Percentiles rank a stretch among this genome's conserved stretches.
phyloP scores from a whole-genome alignment of 352 stramenopile species.

The Globisporangium nunn region DNA sequence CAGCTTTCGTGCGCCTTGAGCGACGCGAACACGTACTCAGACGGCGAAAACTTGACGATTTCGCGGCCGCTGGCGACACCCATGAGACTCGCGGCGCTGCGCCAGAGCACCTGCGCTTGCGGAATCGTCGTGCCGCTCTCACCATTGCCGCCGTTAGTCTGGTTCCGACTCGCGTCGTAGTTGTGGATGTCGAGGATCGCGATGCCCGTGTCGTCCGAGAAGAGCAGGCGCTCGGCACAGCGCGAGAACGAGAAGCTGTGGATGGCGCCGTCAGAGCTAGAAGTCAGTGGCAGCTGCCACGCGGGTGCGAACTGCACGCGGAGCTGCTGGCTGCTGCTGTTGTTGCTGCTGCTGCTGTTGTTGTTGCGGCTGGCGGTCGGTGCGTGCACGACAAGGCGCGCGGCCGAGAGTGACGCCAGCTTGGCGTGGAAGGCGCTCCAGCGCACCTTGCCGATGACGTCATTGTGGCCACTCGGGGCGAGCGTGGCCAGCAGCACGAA shows the following conservation, averaged over 20 bases:
- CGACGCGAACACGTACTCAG: constrained; percentile 55
- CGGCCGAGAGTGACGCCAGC: constrained; percentile 61
- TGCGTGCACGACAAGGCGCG: constrained; percentile 58
- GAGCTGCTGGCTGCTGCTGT: neutral
- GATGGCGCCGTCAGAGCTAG: constrained; percentile 13
- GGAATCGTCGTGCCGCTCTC: constrained; percentile 6
- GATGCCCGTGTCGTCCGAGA: constrained; percentile 36
- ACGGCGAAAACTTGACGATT: constrained; percentile 74
- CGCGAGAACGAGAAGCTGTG: constrained; percentile 58
- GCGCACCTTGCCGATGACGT: constrained; percentile 53
- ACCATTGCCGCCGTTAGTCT: neutral
- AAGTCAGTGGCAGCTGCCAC: constrained; percentile 35
- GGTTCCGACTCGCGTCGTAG: constrained; percentile 2
- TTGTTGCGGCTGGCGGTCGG: constrained; percentile 20
- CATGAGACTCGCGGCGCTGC: constrained; percentile 10
- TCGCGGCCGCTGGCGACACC: constrained; percentile 16
- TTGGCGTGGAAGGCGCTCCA: constrained; percentile 76
- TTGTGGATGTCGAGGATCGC: constrained; percentile 46
- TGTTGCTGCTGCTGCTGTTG: neutral
- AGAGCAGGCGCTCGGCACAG: constrained; percentile 49
- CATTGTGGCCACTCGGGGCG: constrained; percentile 42
- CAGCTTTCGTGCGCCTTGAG: constrained; percentile 21
- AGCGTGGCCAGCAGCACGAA: constrained; percentile 73
- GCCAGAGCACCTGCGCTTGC: constrained; percentile 27
- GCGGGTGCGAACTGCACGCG: constrained; percentile 38